These are phyloP conservation scores for Euclidium syriacum DNA, from an alignment of 345 rosid genomes.

Conservation along the genomic window DNA sequence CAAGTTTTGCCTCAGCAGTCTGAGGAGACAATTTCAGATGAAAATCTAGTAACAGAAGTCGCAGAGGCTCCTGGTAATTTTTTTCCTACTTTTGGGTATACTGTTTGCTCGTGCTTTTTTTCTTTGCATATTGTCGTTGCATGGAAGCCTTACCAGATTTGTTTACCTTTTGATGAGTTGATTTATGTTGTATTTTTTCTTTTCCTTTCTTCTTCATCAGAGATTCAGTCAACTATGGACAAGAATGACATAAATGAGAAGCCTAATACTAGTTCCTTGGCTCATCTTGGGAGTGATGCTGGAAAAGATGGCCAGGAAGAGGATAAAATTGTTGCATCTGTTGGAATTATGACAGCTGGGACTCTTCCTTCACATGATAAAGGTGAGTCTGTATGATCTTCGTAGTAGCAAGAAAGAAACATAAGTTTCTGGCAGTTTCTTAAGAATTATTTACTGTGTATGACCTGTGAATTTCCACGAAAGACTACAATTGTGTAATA, in stretches of 20 bases:
- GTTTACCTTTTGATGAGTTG: slow-evolving; percentile 4
- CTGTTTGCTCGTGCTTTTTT: slow-evolving; percentile 6
- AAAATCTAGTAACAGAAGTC: slow-evolving; percentile 28
- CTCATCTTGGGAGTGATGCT: neutral
- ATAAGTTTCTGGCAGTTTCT: neutral
- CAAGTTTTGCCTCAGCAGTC: slow-evolving; percentile 18
- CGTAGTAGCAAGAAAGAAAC: neutral
- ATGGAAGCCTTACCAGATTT: neutral
- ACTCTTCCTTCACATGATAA: neutral
- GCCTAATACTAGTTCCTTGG: neutral
- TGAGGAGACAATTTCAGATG: slow-evolving; percentile 27
- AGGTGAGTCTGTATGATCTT: neutral
- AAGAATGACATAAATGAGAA: neutral
- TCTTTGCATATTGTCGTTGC: neutral
- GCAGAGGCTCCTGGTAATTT: slow-evolving; percentile 41
- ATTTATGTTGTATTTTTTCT: neutral
- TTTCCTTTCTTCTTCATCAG: neutral
- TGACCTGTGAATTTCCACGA: neutral
- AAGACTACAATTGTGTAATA: neutral
- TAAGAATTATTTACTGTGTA: no score
- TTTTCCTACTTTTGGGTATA: neutral
- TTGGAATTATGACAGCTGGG: neutral
- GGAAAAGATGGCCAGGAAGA: neutral
- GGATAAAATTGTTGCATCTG: neutral
- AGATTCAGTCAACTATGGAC: neutral